phyloP scores from a whole-genome alignment of 1,284 basidiomycete genomes.

The Afroboletus lepidellus region DNA sequence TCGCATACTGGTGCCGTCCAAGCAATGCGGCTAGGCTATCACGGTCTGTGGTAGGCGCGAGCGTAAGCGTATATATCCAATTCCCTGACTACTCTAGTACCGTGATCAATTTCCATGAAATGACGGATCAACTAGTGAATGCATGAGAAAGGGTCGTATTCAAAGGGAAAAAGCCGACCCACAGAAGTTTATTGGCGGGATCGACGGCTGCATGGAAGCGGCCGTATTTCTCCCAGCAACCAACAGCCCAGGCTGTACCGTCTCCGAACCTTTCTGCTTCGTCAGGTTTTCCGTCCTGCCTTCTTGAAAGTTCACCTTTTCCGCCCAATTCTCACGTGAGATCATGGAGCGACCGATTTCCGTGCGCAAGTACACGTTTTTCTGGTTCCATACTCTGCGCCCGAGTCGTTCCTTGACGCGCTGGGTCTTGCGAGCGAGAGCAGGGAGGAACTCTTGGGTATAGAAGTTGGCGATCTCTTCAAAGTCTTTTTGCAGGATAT shows the following conservation, averaged over 20 bases:
- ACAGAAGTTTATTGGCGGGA: conserved; percentile 26
- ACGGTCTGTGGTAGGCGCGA: background rate
- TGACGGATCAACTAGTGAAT: conserved; percentile 27
- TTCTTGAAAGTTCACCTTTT: conserved; percentile 36
- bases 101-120: conserved; percentile 16
- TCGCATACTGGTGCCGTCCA: background rate
- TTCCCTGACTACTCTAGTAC: background rate
- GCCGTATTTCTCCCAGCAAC: conserved; percentile 4
- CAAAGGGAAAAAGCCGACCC: conserved; percentile 11
- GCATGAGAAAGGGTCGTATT: conserved; percentile 1
- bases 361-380: conserved; percentile 51
- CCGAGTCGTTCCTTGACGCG: conserved; percentile 68
- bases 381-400: conserved; percentile 63
- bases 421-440: conserved; percentile 51
- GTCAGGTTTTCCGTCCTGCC: background rate
- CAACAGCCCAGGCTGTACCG: background rate
- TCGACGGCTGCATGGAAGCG: conserved; percentile 5
- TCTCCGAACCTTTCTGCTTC: background rate
- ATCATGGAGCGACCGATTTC: conserved; percentile 32
- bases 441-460: conserved; percentile 38
- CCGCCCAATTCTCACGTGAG: conserved; percentile 37
- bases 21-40: background rate
- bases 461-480: conserved; percentile 46
- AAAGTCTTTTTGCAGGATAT: conserved; percentile 53
- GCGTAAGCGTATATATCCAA: conserved; percentile 7